Evolutionary conservation across 129 eudicot genomes (phyloP), one percentile per base, ranked within the genome.

Genomic region (Solidago caesia): DNA sequence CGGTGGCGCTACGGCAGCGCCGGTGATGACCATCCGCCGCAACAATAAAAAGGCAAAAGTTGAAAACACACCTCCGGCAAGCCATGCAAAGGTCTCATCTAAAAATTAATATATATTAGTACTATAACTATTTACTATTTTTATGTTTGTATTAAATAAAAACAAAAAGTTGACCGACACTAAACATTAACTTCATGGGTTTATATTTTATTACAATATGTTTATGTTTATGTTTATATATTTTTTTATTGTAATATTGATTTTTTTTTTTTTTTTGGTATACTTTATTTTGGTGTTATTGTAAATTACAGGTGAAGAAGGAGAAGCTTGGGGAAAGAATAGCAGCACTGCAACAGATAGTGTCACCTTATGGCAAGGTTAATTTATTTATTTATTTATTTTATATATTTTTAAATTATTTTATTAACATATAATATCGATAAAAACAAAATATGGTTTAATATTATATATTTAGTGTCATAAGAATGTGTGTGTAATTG

Each of bases 361-460:
- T 91, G 48, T 91, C 91, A 74, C 95, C 97, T 64, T 91, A 82
- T 79, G 95, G 95, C 79, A 91, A 91, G 95, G 97, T 91, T 52
- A 27, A 4, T 45, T 55, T 46, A 3, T 70, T 71, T 27, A 21
- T 49, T 74, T 42, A 8, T 21, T 16, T 11, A 1, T 26, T 72
- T 26, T 27, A 5, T 72, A 5, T 56, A 9, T 21, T 70, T 27
- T 70, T 27, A 33, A 6, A 42, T 69, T 8, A 5, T n/a, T 49
- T 7, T 56, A 5, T 55, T 74, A 4, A 8, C 26, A 76, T 64
- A 49, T 72, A 56, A 67, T 64, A 45, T 74, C 65, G 74, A 55
- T 44, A 53, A 56, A 21, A 55, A 65, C 65, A 42, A 64, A 64
- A 65, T 66, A 64, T 48, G 45, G 33, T 5, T 33, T 68, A 10